Evolutionary conservation across 306 rosid genomes (phyloP), one percentile per base, ranked within the genome.

Genomic region (Vachellia pachyceras): DNA sequence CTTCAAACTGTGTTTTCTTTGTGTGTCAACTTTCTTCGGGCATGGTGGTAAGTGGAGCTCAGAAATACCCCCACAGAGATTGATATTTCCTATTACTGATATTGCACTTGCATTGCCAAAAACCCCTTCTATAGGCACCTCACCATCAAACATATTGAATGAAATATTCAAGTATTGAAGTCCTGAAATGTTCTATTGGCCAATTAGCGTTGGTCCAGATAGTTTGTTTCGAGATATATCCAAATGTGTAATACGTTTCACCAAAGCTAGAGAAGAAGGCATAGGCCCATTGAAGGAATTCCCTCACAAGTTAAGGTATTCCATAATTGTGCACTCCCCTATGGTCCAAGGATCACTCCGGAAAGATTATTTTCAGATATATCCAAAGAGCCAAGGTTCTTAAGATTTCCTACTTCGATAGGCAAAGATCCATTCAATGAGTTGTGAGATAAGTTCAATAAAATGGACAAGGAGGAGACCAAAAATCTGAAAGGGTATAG

Each of bases 11-110:
- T 60, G 17, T 60, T 7, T 25, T 23, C 37, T 60, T 23, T 58
- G 36, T 7, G 3, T 10, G 37, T 10, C 17, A 58, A 3, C 79
- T 57, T 57, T 75, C 12, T 12, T 6, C 1, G 40, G 36, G 20
- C 79, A 75, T 23, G 79, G 11, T 75, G 79, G 69, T 2, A 75
- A 18, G 22, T 58, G 20, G 0, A 75, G 18, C 8, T 75, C 13
- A 20, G 15, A 7, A 2, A 75, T 58, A 0, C 79, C 79, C 14
- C 79, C 69, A 23, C 69, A 63, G 33, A 60, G 66, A 3, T 60
- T 60, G 14, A 10, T 25, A 25, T 25, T 60, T 23, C 66, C 17
- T 10, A 3, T 25, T 4, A 60, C 7, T 23, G 66, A 60, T 23
- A 60, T 10, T 9, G 66, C 37, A 60, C 37, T 60, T 23, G 15